A percentile compares a stretch with the other conserved stretches of the same genome.
Evolutionary conservation across 2,329 filamentous ascomycete genomes (phyloP).

Genomic region (Fusarium compactum): DNA sequence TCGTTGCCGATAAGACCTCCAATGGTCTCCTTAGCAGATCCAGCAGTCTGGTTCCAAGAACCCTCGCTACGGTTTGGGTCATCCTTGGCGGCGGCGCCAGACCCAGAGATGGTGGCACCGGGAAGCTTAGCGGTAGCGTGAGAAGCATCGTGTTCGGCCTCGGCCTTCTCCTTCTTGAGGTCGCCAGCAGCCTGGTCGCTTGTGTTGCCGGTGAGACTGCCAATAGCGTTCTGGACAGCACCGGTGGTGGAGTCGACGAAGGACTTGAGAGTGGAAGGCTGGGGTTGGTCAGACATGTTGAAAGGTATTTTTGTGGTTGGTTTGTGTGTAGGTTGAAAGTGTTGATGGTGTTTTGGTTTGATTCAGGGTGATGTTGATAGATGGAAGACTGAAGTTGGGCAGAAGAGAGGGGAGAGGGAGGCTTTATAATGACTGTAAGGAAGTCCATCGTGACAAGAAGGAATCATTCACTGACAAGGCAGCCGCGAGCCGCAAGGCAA

Average conservation of each 20-base stretch:
- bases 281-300: slow-evolving; percentile 49
- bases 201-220: slow-evolving; percentile 78
- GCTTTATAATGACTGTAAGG: slow-evolving; percentile 38
- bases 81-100: slow-evolving; percentile 78
- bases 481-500: neutral
- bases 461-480: slow-evolving; percentile 9
- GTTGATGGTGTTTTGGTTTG: slow-evolving; percentile 15
- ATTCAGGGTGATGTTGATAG: slow-evolving; percentile 18
- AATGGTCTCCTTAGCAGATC: slow-evolving; percentile 83
- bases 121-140: slow-evolving; percentile 82
- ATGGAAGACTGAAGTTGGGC: neutral
- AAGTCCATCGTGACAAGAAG: slow-evolving; percentile 31
- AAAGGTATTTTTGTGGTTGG: slow-evolving; percentile 18
- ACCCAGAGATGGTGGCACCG: slow-evolving; percentile 74
- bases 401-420: slow-evolving; percentile 46
- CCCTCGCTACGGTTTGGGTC: slow-evolving; percentile 78
- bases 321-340: slow-evolving; percentile 1
- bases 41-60: slow-evolving; percentile 89
- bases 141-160: slow-evolving; percentile 77
- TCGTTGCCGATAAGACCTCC: slow-evolving; percentile 82
- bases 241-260: slow-evolving; percentile 80
- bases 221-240: slow-evolving; percentile 77
- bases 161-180: slow-evolving; percentile 72
- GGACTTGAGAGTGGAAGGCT: slow-evolving; percentile 81
- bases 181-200: slow-evolving; percentile 75